phyloP scores from a whole-genome alignment of 2,329 filamentous ascomycete genomes.

The Myriosclerotinia scirpicola region DNA sequence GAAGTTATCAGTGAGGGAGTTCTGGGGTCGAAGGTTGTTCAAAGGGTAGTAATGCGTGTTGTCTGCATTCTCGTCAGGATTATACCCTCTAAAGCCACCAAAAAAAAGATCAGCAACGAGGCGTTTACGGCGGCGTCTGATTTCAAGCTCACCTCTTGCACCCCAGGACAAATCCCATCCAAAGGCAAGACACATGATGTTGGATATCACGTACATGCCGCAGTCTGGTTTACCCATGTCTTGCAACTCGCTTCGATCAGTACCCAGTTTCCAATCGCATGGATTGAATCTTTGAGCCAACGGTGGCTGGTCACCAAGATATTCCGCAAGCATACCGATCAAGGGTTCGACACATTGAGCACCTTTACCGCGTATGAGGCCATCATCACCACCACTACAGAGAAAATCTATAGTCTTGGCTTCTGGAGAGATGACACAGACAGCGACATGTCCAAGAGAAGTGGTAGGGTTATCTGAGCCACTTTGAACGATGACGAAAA shows the following conservation, averaged over 20 bases:
- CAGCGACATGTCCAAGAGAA: background rate
- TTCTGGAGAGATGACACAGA: slow-evolving; percentile 18
- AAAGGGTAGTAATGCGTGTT: slow-evolving; percentile 18
- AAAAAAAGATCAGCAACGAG: background rate
- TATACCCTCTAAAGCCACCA: slow-evolving; percentile 3
- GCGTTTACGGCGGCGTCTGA: background rate
- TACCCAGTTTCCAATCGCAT: slow-evolving; percentile 11
- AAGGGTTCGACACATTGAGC: slow-evolving; percentile 2
- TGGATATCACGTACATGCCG: slow-evolving; percentile 6
- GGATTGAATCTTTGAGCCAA: slow-evolving; percentile 16
- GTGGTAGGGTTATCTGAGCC: background rate
- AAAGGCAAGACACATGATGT: slow-evolving; percentile 17
- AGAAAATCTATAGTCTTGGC: slow-evolving; percentile 20
- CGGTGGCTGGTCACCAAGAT: slow-evolving; percentile 11
- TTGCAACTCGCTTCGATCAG: slow-evolving; percentile 10
- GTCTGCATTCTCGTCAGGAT: background rate
- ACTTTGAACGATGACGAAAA: slow-evolving; percentile 6
- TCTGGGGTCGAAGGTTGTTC: background rate
- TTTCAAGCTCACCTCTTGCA: background rate
- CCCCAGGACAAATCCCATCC: slow-evolving; percentile 8
- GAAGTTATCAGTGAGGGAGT: background rate
- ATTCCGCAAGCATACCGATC: background rate
- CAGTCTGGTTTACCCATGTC: background rate
- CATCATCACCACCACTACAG: slow-evolving; percentile 10
- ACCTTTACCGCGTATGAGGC: background rate